A percentile compares a stretch with the other conserved stretches of the same genome.
phyloP scores from a whole-genome alignment of 495 filamentous ascomycete species.

The Xylaria bambusicola region DNA sequence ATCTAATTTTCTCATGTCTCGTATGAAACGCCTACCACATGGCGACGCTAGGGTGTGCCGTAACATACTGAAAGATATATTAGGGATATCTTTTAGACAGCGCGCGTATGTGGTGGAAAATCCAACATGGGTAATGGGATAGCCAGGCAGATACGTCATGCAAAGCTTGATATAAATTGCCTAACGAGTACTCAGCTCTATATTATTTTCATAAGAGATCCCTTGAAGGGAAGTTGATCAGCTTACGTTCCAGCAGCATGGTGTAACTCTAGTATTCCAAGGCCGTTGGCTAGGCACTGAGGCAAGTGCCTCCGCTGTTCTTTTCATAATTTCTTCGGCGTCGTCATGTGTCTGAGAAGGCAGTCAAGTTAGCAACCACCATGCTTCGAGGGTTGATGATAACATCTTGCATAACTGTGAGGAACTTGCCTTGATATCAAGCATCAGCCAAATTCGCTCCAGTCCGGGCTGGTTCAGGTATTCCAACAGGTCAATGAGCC shows the following conservation, averaged over 20 bases:
- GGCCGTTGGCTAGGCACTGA: conserved; percentile 51
- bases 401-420: no score
- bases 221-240: conserved; percentile 14
- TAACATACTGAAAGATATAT: conserved; percentile 74
- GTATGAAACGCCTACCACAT: conserved; percentile 62
- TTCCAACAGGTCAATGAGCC: conserved; percentile 72
- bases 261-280: conserved; percentile 72
- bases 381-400: no score
- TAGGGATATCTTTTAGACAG: conserved; percentile 62
- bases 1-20: conserved; percentile 53
- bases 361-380: conserved; percentile 14
- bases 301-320: conserved; percentile 62
- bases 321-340: conserved; percentile 64
- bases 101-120: conserved; percentile 68
- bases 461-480: conserved; percentile 62
- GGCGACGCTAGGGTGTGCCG: conserved; percentile 66
- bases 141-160: conserved; percentile 63
- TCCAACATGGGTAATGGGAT: conserved; percentile 71
- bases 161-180: conserved; percentile 63
- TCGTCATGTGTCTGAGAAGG: conserved; percentile 61
- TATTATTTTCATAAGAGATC: not conserved
- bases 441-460: conserved; percentile 73
- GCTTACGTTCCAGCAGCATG: conserved; percentile 78
- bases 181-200: conserved; percentile 30
- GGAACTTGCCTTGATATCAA: conserved; percentile 78